These are phyloP conservation scores for Ogataea methanolica DNA, from an alignment of 805 yeast genomes.

Conservation along the genomic window DNA sequence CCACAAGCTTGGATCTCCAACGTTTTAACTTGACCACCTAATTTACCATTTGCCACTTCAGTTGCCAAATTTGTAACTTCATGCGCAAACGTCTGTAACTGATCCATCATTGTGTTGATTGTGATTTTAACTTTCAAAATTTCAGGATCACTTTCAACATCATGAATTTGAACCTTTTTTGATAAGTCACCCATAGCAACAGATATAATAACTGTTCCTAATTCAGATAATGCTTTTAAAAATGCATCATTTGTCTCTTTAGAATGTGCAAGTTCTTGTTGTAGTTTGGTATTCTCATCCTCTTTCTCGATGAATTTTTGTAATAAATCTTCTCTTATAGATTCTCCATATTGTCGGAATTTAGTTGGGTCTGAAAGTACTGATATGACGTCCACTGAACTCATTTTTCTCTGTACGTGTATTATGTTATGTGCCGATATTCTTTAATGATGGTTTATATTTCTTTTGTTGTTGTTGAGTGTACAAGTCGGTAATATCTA, in stretches of 20 bases:
- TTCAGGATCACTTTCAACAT: conserved; percentile 72
- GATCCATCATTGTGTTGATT: conserved; percentile 86
- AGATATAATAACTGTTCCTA: conserved; percentile 81
- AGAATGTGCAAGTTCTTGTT: conserved; percentile 12
- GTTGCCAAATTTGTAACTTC: conserved; percentile 85
- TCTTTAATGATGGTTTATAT: too few relatives aligned
- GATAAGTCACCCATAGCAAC: conserved; percentile 88
- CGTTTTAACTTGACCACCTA: conserved; percentile 85
- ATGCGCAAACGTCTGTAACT: conserved; percentile 71
- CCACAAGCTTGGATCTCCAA: conserved; percentile 70
- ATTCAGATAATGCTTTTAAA: conserved; percentile 67
- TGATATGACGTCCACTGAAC: conserved; percentile 12
- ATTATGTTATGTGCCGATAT: too few relatives aligned
- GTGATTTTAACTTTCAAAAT: conserved; percentile 75
- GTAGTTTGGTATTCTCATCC: conserved; percentile 13
- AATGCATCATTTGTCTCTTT: conserved; percentile 60
- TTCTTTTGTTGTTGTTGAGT: too few relatives aligned
- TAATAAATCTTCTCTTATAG: conserved; percentile 16
- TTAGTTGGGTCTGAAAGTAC: conserved; percentile 19
- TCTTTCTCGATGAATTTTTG: conserved; percentile 8
- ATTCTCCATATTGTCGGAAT: conserved; percentile 18
- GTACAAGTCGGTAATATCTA: too few relatives aligned
- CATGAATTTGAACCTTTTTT: conserved; percentile 71
- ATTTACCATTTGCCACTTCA: conserved; percentile 84
- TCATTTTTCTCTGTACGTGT: background rate